Evolutionary conservation across 495 filamentous ascomycete genomes (phyloP).

Genomic region (Polyplosphaeria fusca): DNA sequence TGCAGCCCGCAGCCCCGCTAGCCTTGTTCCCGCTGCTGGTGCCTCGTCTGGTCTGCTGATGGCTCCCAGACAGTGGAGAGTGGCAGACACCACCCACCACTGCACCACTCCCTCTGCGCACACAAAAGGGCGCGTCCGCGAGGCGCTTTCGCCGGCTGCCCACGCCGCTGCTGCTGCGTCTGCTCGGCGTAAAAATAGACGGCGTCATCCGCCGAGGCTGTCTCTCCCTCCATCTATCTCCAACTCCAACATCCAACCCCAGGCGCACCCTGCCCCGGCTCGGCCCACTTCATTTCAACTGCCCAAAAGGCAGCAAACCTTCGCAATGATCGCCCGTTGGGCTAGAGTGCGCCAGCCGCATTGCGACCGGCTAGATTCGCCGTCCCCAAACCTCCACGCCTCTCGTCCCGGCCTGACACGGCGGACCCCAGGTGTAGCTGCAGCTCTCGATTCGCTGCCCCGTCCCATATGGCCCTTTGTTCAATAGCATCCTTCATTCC

Average conservation of each 20-base stretch:
- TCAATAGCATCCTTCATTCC: background rate
- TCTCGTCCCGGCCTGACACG: background rate
- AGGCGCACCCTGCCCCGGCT: background rate
- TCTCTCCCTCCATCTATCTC: background rate
- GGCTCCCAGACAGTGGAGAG: background rate
- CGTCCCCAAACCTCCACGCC: background rate
- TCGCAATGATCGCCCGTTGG: background rate
- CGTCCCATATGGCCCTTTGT: background rate
- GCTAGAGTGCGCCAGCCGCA: background rate
- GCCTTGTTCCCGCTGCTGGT: background rate
- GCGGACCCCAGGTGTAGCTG: background rate
- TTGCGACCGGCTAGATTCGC: background rate
- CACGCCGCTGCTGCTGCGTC: background rate
- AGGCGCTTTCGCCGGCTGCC: too few relatives aligned
- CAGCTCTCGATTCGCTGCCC: background rate
- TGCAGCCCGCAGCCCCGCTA: background rate
- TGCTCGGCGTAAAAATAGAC: background rate
- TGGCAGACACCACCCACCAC: background rate
- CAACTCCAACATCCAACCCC: background rate
- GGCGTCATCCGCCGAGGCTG: background rate
- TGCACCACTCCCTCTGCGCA: too few relatives aligned
- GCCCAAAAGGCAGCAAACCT: background rate
- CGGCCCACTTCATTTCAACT: background rate
- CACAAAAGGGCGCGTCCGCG: too few relatives aligned
- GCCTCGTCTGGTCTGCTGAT: background rate